Percentiles rank a stretch among this genome's conserved stretches.
phyloP scores from a whole-genome alignment of 177 flowering plant species.

The Vitis hybrid region DNA sequence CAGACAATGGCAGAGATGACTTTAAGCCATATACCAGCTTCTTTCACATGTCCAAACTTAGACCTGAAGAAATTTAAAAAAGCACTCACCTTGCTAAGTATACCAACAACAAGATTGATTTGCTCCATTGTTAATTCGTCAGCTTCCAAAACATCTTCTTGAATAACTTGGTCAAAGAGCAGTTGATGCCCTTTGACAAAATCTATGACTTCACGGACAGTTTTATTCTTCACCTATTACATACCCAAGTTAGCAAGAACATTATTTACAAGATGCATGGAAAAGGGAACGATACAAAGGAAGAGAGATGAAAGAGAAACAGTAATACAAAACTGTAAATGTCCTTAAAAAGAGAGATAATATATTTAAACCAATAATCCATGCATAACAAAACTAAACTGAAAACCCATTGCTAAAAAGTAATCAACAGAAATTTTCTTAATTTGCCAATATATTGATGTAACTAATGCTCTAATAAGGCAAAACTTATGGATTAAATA shows the following conservation, averaged over 20 bases:
- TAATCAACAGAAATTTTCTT: no score
- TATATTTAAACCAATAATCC: neutral
- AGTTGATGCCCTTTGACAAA: constrained; percentile 75
- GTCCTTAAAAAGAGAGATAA: neutral
- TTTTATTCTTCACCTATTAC: constrained; percentile 69
- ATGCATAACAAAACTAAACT: no score
- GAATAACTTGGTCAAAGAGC: constrained; percentile 81
- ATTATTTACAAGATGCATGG: neutral
- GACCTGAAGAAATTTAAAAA: neutral
- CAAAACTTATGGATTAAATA: no score
- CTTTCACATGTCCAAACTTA: neutral
- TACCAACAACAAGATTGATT: constrained; percentile 78
- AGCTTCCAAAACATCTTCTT: constrained; percentile 54
- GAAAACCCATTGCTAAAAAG: no score
- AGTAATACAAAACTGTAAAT: neutral
- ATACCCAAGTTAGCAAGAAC: constrained; percentile 1
- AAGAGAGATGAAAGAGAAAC: neutral
- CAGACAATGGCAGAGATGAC: neutral
- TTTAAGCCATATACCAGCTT: neutral
- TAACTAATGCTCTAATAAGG: no score
- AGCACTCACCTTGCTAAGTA: constrained; percentile 79
- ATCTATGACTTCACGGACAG: constrained; percentile 78
- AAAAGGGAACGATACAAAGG: neutral
- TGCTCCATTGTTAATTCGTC: constrained; percentile 74
- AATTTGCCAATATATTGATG: no score